Conservation (phyloP, 768 basidiomycete species). For the Leccinum disarticulatum region DNA sequence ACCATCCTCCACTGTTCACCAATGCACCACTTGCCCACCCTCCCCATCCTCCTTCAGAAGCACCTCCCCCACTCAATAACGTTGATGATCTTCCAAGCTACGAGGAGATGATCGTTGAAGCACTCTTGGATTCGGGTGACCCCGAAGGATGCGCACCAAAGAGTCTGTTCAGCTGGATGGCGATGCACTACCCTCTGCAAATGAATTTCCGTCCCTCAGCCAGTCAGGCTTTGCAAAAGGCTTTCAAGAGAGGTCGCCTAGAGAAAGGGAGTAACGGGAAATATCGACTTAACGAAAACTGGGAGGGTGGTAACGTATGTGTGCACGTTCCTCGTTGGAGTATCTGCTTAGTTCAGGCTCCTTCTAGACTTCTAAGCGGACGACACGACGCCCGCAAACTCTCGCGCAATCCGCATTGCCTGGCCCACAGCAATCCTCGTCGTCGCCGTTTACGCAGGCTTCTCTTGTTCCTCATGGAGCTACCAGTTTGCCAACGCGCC, state of each 20-base stretch:
- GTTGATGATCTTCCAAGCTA: conserved; percentile 76
- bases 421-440: conserved; percentile 25
- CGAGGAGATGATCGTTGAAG: conserved; percentile 90
- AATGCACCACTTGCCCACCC: conserved; percentile 36
- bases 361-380: conserved; percentile 68
- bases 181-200: conserved; percentile 74
- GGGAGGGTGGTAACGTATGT: conserved; percentile 82
- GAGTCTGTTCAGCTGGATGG: conserved; percentile 83
- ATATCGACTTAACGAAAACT: conserved; percentile 71
- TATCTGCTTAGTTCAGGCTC: conserved; percentile 8
- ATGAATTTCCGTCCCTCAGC: conserved; percentile 90
- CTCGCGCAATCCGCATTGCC: conserved; percentile 32
- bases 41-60: conserved; percentile 33
- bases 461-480: conserved; percentile 40
- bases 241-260: conserved; percentile 76
- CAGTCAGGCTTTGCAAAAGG: conserved; percentile 86
- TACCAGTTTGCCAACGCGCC: conserved; percentile 36
- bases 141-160: conserved; percentile 83
- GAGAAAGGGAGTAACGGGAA: conserved; percentile 73
- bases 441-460: conserved; percentile 61
- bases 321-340: not conserved
- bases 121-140: conserved; percentile 62
- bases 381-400: conserved; percentile 77
- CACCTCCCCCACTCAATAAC: conserved; percentile 20
- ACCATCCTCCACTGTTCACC: conserved; percentile 35